Evolutionary conservation across 1,284 basidiomycete species (phyloP).

Genomic region (Ustanciosporium gigantosporum): DNA sequence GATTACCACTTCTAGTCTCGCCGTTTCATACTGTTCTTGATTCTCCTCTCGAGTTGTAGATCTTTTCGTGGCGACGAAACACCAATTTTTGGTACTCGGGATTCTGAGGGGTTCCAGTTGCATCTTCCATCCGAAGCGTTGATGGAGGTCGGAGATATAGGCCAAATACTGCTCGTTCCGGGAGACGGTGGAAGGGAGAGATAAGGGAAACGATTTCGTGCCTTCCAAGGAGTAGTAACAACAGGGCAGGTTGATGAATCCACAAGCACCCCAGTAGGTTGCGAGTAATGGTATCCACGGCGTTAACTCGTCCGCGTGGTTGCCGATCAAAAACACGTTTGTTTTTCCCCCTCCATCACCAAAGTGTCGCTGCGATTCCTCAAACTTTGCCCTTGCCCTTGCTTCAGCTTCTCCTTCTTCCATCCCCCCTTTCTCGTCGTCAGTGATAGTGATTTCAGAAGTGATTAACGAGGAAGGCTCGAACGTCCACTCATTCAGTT

Average conservation of each 20-base stretch:
- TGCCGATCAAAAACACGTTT: constrained; percentile 82
- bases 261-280: constrained; percentile 73
- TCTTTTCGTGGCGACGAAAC: constrained; percentile 68
- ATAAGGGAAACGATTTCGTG: constrained; percentile 2
- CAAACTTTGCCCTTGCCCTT: no score
- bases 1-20: not conserved
- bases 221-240: constrained; percentile 67
- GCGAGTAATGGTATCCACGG: constrained; percentile 62
- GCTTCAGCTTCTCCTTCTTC: not conserved
- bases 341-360: not conserved
- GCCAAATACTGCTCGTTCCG: constrained; percentile 60
- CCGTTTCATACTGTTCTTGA: not conserved
- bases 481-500: constrained; percentile 35
- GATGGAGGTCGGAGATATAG: constrained; percentile 56
- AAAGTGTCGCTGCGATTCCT: no score
- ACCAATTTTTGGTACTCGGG: constrained; percentile 91
- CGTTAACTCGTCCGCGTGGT: constrained; percentile 94
- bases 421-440: not conserved
- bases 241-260: constrained; percentile 88
- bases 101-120: constrained; percentile 86
- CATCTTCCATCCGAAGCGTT: constrained; percentile 77
- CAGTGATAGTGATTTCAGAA: not conserved
- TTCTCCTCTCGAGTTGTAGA: not conserved
- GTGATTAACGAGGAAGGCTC: constrained; percentile 4
- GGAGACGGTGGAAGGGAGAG: constrained; percentile 43